Percentiles rank a stretch among this genome's conserved stretches.
Conservation (phyloP, 2,329 filamentous ascomycete genomes). For the Clonostachys rhizophaga region DNA sequence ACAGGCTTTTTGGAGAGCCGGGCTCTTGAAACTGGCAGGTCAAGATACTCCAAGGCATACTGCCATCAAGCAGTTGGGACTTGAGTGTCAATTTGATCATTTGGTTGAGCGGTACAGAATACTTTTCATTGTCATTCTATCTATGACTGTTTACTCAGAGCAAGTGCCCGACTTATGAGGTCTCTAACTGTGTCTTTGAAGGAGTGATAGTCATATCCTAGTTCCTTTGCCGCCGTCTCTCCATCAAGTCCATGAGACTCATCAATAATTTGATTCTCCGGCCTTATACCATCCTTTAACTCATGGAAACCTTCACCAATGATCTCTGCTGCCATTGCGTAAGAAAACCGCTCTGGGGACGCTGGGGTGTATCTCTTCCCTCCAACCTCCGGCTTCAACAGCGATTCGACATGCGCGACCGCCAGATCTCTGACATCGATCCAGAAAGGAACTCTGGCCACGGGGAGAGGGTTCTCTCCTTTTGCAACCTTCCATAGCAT, state of each 20-base stretch:
- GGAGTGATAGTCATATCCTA: slow-evolving; percentile 27
- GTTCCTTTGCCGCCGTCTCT: slow-evolving; percentile 27
- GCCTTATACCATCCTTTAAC: slow-evolving; percentile 18
- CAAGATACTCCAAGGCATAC: too few relatives aligned
- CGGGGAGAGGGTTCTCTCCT: slow-evolving; percentile 27
- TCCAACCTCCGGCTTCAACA: slow-evolving; percentile 24
- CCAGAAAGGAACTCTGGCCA: slow-evolving; percentile 32
- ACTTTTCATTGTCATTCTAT: too few relatives aligned
- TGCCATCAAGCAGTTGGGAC: too few relatives aligned
- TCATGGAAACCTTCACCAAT: slow-evolving; percentile 32
- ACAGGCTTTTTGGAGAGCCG: too few relatives aligned
- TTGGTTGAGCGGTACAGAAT: too few relatives aligned
- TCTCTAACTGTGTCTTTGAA: slow-evolving; percentile 29
- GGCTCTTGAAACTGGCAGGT: too few relatives aligned
- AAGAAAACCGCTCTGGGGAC: slow-evolving; percentile 37
- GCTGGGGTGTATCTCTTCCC: slow-evolving; percentile 32
- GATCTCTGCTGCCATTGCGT: slow-evolving; percentile 34
- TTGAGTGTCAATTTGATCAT: too few relatives aligned
- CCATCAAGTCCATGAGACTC: slow-evolving; percentile 35
- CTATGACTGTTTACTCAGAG: too few relatives aligned
- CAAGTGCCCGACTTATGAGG: slow-evolving; percentile 16
- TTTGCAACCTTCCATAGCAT: slow-evolving; percentile 32
- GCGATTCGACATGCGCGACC: slow-evolving; percentile 33
- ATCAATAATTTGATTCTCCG: slow-evolving; percentile 25
- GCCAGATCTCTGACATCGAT: slow-evolving; percentile 42